A percentile compares a stretch with the other conserved stretches of the same genome.
phyloP scores from a whole-genome alignment of 192 early-diverging fungal species.

The Chytriomyces confervae region DNA sequence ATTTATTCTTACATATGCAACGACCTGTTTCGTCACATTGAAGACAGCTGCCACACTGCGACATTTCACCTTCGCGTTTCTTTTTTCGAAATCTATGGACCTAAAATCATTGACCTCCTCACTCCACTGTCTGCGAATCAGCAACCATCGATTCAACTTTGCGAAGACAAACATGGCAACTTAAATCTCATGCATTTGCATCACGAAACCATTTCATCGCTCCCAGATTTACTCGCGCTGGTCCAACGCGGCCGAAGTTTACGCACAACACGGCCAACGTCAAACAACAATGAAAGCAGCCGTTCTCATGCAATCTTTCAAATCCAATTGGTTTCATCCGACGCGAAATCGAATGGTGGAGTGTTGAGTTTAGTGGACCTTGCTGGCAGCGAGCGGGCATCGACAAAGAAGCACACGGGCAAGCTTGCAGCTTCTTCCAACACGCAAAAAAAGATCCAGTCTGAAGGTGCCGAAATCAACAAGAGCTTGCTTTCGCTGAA shows the following conservation, averaged over 20 bases:
- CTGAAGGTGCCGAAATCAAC: conserved; percentile 55
- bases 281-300: conserved; percentile 45
- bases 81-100: conserved; percentile 54
- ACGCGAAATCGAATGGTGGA: conserved; percentile 3
- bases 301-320: conserved; percentile 54
- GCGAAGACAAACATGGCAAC: conserved; percentile 42
- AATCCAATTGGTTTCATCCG: conserved; percentile 23
- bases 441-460: conserved; percentile 15
- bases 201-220: conserved; percentile 5
- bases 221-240: conserved; percentile 1
- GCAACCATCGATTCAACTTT: conserved; percentile 6
- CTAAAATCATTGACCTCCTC: conserved; percentile 48
- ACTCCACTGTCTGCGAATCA: background rate
- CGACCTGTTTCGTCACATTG: conserved; percentile 42
- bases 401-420: conserved; percentile 26
- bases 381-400: conserved; percentile 51
- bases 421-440: too few relatives aligned
- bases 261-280: conserved; percentile 53
- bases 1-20: conserved; percentile 45
- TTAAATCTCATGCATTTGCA: conserved; percentile 38
- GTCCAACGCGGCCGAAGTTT: conserved; percentile 32
- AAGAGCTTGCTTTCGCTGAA: conserved; percentile 52
- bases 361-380: conserved; percentile 47
- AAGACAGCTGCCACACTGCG: conserved; percentile 13
- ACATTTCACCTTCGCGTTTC: conserved; percentile 26